These are phyloP conservation scores for Penicillium silybi DNA, from an alignment of 495 filamentous ascomycete genomes.

Conservation along the genomic window DNA sequence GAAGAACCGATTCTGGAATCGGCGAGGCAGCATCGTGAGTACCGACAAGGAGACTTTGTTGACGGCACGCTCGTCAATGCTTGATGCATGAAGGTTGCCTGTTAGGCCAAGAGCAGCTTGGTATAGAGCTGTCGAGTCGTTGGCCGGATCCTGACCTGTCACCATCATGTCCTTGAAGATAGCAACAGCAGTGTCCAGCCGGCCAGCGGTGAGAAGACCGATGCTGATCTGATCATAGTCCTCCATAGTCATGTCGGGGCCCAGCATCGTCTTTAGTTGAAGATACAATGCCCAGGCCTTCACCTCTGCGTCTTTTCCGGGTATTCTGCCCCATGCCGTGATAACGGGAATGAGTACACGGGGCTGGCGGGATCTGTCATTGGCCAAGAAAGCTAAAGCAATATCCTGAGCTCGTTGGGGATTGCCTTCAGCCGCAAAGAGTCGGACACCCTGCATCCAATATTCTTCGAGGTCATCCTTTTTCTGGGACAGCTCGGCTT, in stretches of 20 bases:
- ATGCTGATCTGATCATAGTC: slow-evolving; percentile 71
- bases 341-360: slow-evolving; percentile 68
- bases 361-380: slow-evolving; percentile 45
- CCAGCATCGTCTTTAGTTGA: slow-evolving; percentile 55
- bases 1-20: slow-evolving; percentile 72
- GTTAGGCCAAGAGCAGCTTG: slow-evolving; percentile 39
- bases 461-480: slow-evolving; percentile 52
- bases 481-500: slow-evolving; percentile 47
- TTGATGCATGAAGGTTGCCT: slow-evolving; percentile 45
- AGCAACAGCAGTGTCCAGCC: slow-evolving; percentile 60
- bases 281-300: slow-evolving; percentile 68
- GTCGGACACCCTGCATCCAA: slow-evolving; percentile 65
- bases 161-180: slow-evolving; percentile 87
- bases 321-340: slow-evolving; percentile 30
- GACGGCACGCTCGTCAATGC: slow-evolving; percentile 42
- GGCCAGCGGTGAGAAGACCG: slow-evolving; percentile 55
- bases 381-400: slow-evolving; percentile 54
- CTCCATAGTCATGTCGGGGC: slow-evolving; percentile 60
- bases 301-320: slow-evolving; percentile 38
- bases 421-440: slow-evolving; percentile 58
- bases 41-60: slow-evolving; percentile 50
- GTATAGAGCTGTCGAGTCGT: slow-evolving; percentile 50
- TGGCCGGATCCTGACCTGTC: slow-evolving; percentile 46
- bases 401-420: slow-evolving; percentile 61
- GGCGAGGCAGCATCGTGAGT: slow-evolving; percentile 53